phyloP scores from a whole-genome alignment of 495 filamentous ascomycete genomes.

The Tuber aestivum region DNA sequence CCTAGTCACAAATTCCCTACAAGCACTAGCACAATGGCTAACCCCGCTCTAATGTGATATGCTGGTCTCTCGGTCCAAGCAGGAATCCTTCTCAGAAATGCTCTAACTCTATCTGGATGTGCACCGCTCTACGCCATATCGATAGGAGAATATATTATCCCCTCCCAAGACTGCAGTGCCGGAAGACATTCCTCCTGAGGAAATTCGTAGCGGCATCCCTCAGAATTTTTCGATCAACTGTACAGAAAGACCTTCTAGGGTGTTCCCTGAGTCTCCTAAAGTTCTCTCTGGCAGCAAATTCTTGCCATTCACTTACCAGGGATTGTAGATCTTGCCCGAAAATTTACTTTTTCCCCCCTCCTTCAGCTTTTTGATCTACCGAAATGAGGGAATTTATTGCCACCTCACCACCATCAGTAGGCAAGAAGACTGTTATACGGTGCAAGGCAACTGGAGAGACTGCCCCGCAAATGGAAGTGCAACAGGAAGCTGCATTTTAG shows the following conservation, averaged over 20 bases:
- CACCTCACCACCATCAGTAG: neutral
- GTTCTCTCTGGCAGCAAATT: neutral
- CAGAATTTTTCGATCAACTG: neutral
- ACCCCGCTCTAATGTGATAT: neutral
- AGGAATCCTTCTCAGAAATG: neutral
- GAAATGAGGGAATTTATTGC: conserved; percentile 2
- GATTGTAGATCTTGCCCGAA: neutral
- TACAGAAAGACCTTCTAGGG: neutral
- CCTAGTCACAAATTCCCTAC: neutral
- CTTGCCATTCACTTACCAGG: neutral
- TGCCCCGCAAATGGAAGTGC: neutral
- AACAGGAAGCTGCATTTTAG: neutral
- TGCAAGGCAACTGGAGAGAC: neutral
- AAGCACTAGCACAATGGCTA: neutral
- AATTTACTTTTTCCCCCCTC: neutral
- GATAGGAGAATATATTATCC: neutral
- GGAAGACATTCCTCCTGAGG: neutral
- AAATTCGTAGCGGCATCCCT: neutral
- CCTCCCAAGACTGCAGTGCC: neutral
- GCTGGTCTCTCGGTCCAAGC: neutral
- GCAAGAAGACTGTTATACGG: neutral
- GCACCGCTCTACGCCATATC: neutral
- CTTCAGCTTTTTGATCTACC: neutral
- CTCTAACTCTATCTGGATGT: neutral
- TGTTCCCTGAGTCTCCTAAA: neutral